Percentiles rank a stretch among this genome's conserved stretches.
Conservation (phyloP, 768 basidiomycete species). For the Mrakia blollopis region DNA sequence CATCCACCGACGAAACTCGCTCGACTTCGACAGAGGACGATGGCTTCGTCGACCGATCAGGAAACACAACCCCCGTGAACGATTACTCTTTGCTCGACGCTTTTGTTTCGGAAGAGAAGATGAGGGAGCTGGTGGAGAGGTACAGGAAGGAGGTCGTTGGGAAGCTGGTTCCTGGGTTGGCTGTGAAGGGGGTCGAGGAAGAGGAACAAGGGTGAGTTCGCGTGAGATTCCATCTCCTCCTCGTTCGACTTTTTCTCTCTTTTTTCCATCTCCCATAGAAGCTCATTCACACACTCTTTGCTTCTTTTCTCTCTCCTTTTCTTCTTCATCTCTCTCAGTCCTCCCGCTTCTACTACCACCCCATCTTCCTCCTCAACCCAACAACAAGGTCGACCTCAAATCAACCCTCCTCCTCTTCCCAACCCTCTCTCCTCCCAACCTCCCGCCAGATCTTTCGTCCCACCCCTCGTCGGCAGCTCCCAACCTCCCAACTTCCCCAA, state of each 20-base stretch:
- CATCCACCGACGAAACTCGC: neutral
- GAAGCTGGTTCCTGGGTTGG: slow-evolving; percentile 14
- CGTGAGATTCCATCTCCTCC: neutral
- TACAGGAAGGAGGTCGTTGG: slow-evolving; percentile 27
- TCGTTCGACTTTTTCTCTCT: neutral
- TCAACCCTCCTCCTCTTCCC: neutral
- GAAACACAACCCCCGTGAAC: neutral
- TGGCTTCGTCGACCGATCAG: neutral
- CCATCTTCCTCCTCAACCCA: neutral
- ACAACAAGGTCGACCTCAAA: neutral
- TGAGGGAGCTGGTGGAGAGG: neutral
- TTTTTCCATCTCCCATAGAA: neutral
- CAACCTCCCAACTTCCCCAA: slow-evolving; percentile 9
- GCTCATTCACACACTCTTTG: neutral
- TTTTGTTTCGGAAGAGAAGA: slow-evolving; percentile 3
- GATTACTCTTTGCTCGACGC: slow-evolving; percentile 11
- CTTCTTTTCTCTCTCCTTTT: neutral
- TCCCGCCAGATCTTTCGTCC: neutral
- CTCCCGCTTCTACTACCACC: neutral
- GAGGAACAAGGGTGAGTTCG: slow-evolving; percentile 24
- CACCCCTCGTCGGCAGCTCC: neutral
- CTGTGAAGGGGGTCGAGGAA: slow-evolving; percentile 23
- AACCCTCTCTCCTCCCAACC: neutral
- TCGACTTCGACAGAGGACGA: neutral
- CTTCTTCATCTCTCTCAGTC: neutral